phyloP scores from a whole-genome alignment of 2,329 filamentous ascomycete genomes.

The Acarospora socialis region DNA sequence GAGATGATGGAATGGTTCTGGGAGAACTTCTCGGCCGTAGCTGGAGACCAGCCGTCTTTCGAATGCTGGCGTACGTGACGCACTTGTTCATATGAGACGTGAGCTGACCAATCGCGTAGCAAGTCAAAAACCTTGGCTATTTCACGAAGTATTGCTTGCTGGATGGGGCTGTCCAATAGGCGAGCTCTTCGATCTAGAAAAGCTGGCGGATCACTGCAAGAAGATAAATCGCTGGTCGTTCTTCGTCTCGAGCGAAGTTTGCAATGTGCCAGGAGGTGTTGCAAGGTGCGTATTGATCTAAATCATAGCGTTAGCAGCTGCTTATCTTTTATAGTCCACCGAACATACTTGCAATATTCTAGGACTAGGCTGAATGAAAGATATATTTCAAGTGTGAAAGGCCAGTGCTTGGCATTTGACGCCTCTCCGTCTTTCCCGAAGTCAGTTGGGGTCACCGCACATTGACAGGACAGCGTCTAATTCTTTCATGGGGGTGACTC shows the following conservation, averaged over 20 bases:
- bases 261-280: not conserved
- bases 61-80: slow-evolving; percentile 22
- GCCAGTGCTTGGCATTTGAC: not conserved
- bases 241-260: slow-evolving; percentile 19
- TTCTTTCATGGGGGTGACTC: slow-evolving; percentile 10
- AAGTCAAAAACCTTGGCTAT: slow-evolving; percentile 7
- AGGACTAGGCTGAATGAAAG: too few species aligned
- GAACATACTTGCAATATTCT: slow-evolving; percentile 13
- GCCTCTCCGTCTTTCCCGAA: not conserved
- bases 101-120: slow-evolving; percentile 3
- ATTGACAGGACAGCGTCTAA: slow-evolving; percentile 6
- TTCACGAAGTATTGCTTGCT: slow-evolving; percentile 32
- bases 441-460: not conserved
- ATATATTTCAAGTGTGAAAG: not conserved
- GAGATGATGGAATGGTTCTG: slow-evolving; percentile 42
- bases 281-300: not conserved
- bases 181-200: slow-evolving; percentile 32
- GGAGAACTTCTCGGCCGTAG: slow-evolving; percentile 43
- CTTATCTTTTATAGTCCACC: slow-evolving; percentile 7
- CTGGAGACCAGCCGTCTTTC: slow-evolving; percentile 40
- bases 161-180: slow-evolving; percentile 36
- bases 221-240: slow-evolving; percentile 28
- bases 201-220: slow-evolving; percentile 24
- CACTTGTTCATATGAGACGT: slow-evolving; percentile 4
- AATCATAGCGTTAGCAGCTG: not conserved